Base-by-base conservation (phyloP, 495 filamentous ascomycete genomes). In the Neurospora pannonica region DNA sequence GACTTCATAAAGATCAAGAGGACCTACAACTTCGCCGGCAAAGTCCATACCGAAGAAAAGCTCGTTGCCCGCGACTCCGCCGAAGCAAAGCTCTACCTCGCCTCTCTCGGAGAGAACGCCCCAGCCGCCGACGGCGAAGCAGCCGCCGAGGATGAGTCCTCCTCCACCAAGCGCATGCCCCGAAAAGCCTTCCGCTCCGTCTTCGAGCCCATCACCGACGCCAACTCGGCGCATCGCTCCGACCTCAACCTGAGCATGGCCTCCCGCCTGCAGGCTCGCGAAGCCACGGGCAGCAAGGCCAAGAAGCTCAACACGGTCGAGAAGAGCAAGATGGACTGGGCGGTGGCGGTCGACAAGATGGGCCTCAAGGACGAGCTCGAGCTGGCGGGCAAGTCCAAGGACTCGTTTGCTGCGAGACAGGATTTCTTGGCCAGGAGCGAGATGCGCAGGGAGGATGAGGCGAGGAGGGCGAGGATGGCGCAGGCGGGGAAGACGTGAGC, bases 261-360 rank as follows among this genome's bases (percentile, higher is more conserved):
- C 19, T 78, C 79, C 70, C 79, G 84, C 54, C 54, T 86, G 37
- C 75, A 79, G 70, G 76, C 83, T 24, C 81, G 84, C 28, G 85
- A 86, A 75, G 71, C 75, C 54, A 77, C 80, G 11, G 78, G 78
- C n/a, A 76, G 86, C 5, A 87, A 87, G 73, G 91, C 92, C 69
- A 90, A 91, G 79, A 98, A 98, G 79, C 88, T 98, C 79, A 98
- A 97, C 80, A 97, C 95, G 1, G 92, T 99, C 31, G 94, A 98
- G 84, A 99, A 99, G 85, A 95, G 92, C 42, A 87, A 93, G 71
- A 87, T 97, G 84, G 96, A 99, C 80, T 99, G 96, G 96, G 94
- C 93, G 5, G 91, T 91, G 60, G 97, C 93, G 78, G 97, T 98
- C 70, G 95, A 98, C 79, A 87, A 94, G 73, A 92, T 95, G 76